Evolutionary conservation across 768 basidiomycete species (phyloP).

Genomic region (Crepidotus variabilis): DNA sequence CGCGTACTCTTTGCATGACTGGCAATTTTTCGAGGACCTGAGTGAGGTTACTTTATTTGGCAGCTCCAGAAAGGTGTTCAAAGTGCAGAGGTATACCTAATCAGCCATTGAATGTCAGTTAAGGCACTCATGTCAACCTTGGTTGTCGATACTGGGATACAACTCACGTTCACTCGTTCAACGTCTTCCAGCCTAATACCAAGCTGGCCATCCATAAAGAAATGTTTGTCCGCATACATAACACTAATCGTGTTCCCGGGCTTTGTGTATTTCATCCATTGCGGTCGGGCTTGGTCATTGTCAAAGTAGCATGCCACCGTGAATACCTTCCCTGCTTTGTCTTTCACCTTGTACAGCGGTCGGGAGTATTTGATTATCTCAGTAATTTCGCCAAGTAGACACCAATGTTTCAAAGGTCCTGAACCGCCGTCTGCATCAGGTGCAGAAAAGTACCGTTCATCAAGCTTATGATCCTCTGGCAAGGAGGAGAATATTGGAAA

Average conservation of each 20-base stretch:
- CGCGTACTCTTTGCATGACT: constrained; percentile 12
- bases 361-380: constrained; percentile 13
- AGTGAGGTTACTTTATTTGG: constrained; percentile 10
- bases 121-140: neutral
- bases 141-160: neutral
- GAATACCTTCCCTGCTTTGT: constrained; percentile 18
- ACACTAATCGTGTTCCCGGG: constrained; percentile 22
- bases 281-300: constrained; percentile 5
- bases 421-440: constrained; percentile 9
- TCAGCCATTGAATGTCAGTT: neutral
- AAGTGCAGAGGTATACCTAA: constrained; percentile 19
- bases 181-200: constrained; percentile 23
- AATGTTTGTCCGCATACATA: constrained; percentile 24
- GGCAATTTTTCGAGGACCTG: constrained; percentile 4
- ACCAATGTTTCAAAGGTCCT: constrained; percentile 24
- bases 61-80: constrained; percentile 15
- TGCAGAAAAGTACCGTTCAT: constrained; percentile 13
- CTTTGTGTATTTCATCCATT: constrained; percentile 5
- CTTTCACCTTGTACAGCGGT: constrained; percentile 21
- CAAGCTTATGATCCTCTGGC: constrained; percentile 18
- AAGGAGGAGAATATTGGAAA: constrained; percentile 24
- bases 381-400: constrained; percentile 27
- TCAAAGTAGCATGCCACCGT: constrained; percentile 21
- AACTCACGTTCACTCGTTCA: constrained; percentile 19
- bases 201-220: constrained; percentile 23